Evolutionary conservation across 1,284 basidiomycete genomes (phyloP).

Genomic region (Omphalotus olearius): DNA sequence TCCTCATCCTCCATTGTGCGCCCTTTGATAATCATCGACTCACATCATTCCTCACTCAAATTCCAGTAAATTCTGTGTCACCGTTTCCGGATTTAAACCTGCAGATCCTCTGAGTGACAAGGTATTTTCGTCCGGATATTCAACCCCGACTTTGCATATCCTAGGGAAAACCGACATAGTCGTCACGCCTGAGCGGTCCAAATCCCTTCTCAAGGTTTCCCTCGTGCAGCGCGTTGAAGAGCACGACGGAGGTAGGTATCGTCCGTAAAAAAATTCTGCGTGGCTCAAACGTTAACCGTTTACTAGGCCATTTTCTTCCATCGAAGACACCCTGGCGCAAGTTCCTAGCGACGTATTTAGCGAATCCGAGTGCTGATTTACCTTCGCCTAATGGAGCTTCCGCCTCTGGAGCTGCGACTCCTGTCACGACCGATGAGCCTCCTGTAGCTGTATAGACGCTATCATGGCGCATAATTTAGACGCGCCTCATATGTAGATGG

Average conservation of each 20-base stretch:
- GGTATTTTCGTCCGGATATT: constrained; percentile 54
- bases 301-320: constrained; percentile 74
- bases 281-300: constrained; percentile 1
- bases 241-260: constrained; percentile 66
- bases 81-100: constrained; percentile 66
- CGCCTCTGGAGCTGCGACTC: constrained; percentile 34
- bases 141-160: constrained; percentile 78
- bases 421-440: constrained; percentile 12
- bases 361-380: constrained; percentile 30
- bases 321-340: constrained; percentile 70
- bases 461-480: too few species aligned
- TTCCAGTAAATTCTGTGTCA: constrained; percentile 61
- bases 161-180: constrained; percentile 80
- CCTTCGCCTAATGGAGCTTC: constrained; percentile 25
- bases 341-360: constrained; percentile 56
- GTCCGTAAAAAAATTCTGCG: neutral
- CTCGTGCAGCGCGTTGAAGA: constrained; percentile 58
- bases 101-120: constrained; percentile 43
- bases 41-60: neutral
- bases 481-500: too few species aligned
- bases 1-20: constrained; percentile 69
- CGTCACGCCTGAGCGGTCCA: constrained; percentile 69
- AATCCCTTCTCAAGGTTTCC: constrained; percentile 57
- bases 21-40: constrained; percentile 14
- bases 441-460: neutral